Conservation (phyloP, 441 rosid species). For the Erysimum pusillum region DNA sequence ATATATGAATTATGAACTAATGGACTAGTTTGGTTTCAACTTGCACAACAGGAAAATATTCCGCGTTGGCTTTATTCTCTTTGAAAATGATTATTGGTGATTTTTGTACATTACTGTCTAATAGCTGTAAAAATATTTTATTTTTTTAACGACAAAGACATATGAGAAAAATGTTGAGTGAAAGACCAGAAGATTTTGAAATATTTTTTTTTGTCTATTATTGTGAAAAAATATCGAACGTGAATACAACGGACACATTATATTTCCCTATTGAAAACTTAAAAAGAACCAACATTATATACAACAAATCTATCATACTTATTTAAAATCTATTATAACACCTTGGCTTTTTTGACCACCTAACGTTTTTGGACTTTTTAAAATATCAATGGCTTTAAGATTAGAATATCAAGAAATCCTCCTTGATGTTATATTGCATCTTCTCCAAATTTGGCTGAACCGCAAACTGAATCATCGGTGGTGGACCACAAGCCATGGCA, state of each 20-base stretch:
- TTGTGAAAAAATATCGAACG: neutral
- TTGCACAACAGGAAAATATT: constrained; percentile 25
- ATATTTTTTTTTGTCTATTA: neutral
- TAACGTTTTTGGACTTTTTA: constrained; percentile 3
- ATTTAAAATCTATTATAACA: constrained; percentile 26
- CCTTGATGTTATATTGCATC: constrained; percentile 75
- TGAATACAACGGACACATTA: constrained; percentile 24
- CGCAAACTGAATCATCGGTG: constrained; percentile 91
- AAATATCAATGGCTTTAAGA: neutral
- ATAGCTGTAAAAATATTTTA: neutral
- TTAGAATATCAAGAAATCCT: constrained; percentile 73
- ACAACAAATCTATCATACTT: constrained; percentile 33
- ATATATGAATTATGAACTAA: neutral
- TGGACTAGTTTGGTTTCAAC: constrained; percentile 34
- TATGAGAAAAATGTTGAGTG: neutral
- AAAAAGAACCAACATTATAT: constrained; percentile 25
- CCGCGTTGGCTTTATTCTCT: neutral
- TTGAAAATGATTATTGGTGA: neutral
- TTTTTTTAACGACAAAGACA: neutral
- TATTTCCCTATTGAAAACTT: constrained; percentile 8
- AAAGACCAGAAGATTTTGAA: constrained; percentile 1
- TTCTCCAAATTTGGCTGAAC: constrained; percentile 91
- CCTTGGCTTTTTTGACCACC: constrained; percentile 19
- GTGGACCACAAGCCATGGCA: constrained; percentile 90
- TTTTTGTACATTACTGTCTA: neutral